Base-by-base conservation (phyloP, 1,284 basidiomycete species). In the Stygiomarasmius scandens region DNA sequence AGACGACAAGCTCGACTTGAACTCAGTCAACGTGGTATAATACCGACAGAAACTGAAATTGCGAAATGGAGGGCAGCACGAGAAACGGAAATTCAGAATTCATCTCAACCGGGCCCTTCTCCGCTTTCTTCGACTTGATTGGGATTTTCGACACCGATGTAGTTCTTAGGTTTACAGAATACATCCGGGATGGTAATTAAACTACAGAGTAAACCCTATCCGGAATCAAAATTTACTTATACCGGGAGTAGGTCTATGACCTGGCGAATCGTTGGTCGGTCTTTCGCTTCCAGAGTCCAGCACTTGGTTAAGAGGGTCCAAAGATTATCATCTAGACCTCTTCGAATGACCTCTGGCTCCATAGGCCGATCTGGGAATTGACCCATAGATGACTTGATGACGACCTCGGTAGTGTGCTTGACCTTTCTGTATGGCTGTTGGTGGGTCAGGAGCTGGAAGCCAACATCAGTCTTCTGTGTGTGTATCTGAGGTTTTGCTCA, bases 21-120 rank as follows among this genome's bases (percentile, higher is more conserved):
- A 54, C 81, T 95, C 54, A 85, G 87, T 12, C 79, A 83, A 38
- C 81, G 83, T 60, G 92, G 92, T 19, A 77, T 91, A 49, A 82
- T 95, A 58, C 85, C 87, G 3, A 93, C 92, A 8, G 93, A 95
- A 71, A 85, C 86, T 10, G 92, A 91, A 66, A 94, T 95, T 48
- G 78, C 84, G 41, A 86, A 85, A 68, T 95, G 93, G 93, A 87
- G 84, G 67, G 81, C 77, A 20, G 75, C 71, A 68, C 29, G 29
- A 12, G 29, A 32, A 32, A 12, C 12, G 29, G 29, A 32, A 12
- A 32, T 6, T 12, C 12, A 5, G 29, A 5, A 5, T 12, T 5
- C 5, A 12, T 32, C 29, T 32, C 6, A 32, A 5, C 29, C 29
- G 5, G 29, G 29, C 5, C 29, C 29, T 12, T 32, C 29, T 5